phyloP scores from a whole-genome alignment of 2,329 filamentous ascomycete genomes.

The Aspergillus sp. region DNA sequence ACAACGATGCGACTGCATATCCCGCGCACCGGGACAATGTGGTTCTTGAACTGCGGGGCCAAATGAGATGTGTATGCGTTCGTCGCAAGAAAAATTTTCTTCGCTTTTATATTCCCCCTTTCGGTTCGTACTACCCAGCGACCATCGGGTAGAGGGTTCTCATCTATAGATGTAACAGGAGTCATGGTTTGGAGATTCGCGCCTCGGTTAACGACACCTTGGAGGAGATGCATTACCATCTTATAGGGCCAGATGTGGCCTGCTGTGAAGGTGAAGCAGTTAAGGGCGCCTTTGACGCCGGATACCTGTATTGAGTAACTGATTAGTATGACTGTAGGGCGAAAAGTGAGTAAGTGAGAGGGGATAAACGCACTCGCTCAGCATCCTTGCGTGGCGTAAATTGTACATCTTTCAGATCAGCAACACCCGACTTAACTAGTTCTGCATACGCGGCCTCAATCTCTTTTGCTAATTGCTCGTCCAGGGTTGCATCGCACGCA shows the following conservation, averaged over 20 bases:
- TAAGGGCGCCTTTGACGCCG: constrained; percentile 31
- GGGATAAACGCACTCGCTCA: not conserved
- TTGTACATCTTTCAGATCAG: not conserved
- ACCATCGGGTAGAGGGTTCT: constrained; percentile 35
- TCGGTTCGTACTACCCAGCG: constrained; percentile 57
- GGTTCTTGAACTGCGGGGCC: constrained; percentile 65
- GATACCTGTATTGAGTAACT: not conserved
- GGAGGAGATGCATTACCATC: constrained; percentile 66
- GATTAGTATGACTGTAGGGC: too few relatives aligned
- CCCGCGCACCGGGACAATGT: constrained; percentile 76
- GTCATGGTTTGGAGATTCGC: constrained; percentile 58
- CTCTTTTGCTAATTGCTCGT: constrained; percentile 28
- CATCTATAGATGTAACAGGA: constrained; percentile 37
- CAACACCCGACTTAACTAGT: not conserved
- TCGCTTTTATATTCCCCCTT: constrained; percentile 64
- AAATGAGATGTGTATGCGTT: constrained; percentile 82
- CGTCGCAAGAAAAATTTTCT: constrained; percentile 75
- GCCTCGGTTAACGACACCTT: constrained; percentile 54
- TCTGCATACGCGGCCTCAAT: not conserved
- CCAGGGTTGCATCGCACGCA: constrained; percentile 43
- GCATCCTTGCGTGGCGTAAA: not conserved
- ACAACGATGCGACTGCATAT: constrained; percentile 37
- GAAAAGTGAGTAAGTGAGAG: not conserved
- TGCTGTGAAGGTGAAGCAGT: constrained; percentile 36
- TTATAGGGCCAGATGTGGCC: constrained; percentile 68